phyloP scores from a whole-genome alignment of 331 rosid species.

The Dryas integrifolia region DNA sequence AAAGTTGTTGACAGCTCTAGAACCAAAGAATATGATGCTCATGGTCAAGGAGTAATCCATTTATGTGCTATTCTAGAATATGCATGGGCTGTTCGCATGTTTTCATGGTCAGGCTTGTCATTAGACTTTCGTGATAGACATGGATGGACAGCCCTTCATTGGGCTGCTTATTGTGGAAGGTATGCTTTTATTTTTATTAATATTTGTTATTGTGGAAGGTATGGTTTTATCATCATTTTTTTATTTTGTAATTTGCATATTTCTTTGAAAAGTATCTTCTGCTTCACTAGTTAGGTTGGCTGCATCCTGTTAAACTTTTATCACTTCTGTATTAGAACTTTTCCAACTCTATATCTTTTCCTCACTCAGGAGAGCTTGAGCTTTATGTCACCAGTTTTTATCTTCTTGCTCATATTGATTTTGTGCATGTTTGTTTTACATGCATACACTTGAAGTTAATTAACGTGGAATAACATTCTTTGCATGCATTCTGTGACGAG shows the following conservation, averaged over 20 bases:
- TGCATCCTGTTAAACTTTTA: constrained; percentile 7
- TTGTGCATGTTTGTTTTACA: constrained; percentile 7
- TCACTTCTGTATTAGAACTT: not conserved
- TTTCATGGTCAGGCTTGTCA: constrained; percentile 78
- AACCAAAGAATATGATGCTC: constrained; percentile 59
- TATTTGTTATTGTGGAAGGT: constrained; percentile 36
- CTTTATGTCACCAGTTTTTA: not conserved
- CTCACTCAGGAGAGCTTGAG: not conserved
- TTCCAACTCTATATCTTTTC: not conserved
- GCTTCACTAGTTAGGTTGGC: constrained; percentile 13
- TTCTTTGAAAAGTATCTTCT: not conserved
- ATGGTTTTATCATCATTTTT: not conserved
- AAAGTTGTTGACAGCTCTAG: constrained; percentile 57
- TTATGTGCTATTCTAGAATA: constrained; percentile 82
- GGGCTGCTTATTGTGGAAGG: constrained; percentile 96
- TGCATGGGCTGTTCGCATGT: constrained; percentile 76
- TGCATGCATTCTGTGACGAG: constrained; percentile 5
- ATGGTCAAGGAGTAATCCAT: constrained; percentile 93
- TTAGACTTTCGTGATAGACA: constrained; percentile 80
- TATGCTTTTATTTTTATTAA: constrained; percentile 7
- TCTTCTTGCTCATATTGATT: not conserved
- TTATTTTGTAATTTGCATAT: not conserved
- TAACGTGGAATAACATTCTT: not conserved
- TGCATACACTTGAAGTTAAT: constrained; percentile 2
- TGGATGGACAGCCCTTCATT: constrained; percentile 99